Conservation (phyloP, 176 grass and related monocot genomes). For the Leersia perrieri region DNA sequence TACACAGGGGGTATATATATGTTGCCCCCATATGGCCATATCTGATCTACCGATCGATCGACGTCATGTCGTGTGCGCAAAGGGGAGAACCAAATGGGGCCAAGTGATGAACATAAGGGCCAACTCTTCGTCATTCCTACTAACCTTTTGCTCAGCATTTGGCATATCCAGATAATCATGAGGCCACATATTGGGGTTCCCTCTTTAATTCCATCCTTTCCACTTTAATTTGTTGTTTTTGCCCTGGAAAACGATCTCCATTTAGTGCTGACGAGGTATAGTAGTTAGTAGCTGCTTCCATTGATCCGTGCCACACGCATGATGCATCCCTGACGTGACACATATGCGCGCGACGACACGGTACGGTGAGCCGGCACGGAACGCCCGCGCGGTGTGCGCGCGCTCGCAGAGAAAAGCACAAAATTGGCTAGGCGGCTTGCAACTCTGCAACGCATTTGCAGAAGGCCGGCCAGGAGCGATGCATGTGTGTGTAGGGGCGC, state of each 20-base stretch:
- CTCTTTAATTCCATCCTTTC: not conserved
- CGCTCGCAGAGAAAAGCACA: too few species aligned
- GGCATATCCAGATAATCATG: constrained; percentile 17
- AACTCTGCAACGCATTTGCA: too few species aligned
- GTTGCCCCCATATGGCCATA: too few species aligned
- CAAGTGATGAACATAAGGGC: not conserved
- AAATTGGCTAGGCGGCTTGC: too few species aligned
- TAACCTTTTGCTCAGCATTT: not conserved
- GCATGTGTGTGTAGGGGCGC: not conserved
- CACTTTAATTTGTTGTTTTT: not conserved
- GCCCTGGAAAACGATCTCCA: constrained; percentile 20
- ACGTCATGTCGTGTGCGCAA: constrained; percentile 1
- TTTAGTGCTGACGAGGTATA: not conserved
- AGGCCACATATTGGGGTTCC: not conserved
- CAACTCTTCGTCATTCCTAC: not conserved
- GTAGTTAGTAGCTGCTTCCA: not conserved
- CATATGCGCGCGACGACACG: not conserved
- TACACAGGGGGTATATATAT: too few species aligned
- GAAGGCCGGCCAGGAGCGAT: not conserved
- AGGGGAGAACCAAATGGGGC: not conserved
- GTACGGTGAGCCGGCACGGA: not conserved
- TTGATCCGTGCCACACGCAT: not conserved
- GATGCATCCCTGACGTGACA: not conserved
- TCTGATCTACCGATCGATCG: not conserved
- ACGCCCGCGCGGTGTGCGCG: too few species aligned